A percentile compares a stretch with the other conserved stretches of the same genome.
Conservation (phyloP, 768 basidiomycete species). For the Paxillus involutus region DNA sequence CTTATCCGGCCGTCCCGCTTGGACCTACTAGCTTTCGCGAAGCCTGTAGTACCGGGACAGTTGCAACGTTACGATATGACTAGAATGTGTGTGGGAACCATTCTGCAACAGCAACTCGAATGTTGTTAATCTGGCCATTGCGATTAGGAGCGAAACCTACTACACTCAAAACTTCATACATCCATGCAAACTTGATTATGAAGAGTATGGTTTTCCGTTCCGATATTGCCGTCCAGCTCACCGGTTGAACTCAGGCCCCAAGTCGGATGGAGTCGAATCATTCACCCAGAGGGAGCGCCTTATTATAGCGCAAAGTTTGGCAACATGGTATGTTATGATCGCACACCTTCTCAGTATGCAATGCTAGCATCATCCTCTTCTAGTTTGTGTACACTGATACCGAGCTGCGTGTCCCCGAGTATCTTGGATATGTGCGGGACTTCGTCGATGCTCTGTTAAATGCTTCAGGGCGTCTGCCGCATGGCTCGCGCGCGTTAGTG, state of each 20-base stretch:
- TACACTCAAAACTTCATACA: not conserved
- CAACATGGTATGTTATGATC: conserved; percentile 31
- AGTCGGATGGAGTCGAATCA: conserved; percentile 40
- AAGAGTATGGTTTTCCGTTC: not conserved
- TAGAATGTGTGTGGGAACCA: not conserved
- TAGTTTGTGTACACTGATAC: conserved; percentile 43
- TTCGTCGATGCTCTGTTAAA: not conserved
- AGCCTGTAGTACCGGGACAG: not conserved
- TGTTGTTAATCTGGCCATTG: not conserved
- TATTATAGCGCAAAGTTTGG: conserved; percentile 43
- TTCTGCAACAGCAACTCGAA: not conserved
- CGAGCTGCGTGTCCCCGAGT: not conserved
- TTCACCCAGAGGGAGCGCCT: conserved; percentile 55
- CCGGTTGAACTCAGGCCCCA: not conserved
- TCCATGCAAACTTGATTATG: not conserved
- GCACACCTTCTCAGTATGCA: not conserved
- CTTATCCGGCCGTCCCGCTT: not conserved
- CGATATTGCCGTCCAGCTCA: not conserved
- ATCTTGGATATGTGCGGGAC: not conserved
- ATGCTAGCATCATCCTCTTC: not conserved
- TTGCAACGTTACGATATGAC: not conserved
- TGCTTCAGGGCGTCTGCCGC: not conserved
- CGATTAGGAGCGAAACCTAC: not conserved
- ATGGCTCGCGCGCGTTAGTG: not conserved
- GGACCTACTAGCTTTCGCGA: not conserved